Conservation (phyloP, 768 basidiomycete species). For the Lactarius trivialis region DNA sequence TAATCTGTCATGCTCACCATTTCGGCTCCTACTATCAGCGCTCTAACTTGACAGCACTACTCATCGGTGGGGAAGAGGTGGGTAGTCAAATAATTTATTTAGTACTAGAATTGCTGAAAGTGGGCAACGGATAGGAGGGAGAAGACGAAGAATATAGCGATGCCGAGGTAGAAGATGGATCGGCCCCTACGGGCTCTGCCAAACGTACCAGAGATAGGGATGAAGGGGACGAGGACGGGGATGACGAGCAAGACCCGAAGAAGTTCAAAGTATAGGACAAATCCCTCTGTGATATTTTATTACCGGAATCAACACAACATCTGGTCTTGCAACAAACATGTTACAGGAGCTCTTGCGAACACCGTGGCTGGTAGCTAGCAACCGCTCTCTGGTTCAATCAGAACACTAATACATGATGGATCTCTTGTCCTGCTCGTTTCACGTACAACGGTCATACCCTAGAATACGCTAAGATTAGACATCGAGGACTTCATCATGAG, state of each 20-base stretch:
- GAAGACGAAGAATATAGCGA: conserved; percentile 5
- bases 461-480: neutral
- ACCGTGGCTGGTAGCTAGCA: neutral
- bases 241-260: conserved; percentile 9
- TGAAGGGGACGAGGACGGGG: neutral
- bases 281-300: neutral
- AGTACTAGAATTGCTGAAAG: neutral
- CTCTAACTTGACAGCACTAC: conserved; percentile 10
- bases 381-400: neutral
- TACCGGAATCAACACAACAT: neutral
- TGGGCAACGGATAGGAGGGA: neutral
- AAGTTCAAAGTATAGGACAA: conserved; percentile 12
- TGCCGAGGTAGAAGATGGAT: neutral
- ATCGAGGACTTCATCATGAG: neutral
- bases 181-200: neutral
- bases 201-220: conserved; percentile 9
- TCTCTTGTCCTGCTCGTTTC: neutral
- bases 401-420: conserved; percentile 1
- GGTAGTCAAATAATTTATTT: neutral
- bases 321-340: conserved; percentile 5
- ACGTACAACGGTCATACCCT: neutral
- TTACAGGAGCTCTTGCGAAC: neutral
- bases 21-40: neutral
- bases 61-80: conserved; percentile 7
- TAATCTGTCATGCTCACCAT: neutral